Percentiles rank a stretch among this genome's conserved stretches.
phyloP scores from a whole-genome alignment of 1,139 yeast genomes.

The Saccharomycopsis hybrid region DNA sequence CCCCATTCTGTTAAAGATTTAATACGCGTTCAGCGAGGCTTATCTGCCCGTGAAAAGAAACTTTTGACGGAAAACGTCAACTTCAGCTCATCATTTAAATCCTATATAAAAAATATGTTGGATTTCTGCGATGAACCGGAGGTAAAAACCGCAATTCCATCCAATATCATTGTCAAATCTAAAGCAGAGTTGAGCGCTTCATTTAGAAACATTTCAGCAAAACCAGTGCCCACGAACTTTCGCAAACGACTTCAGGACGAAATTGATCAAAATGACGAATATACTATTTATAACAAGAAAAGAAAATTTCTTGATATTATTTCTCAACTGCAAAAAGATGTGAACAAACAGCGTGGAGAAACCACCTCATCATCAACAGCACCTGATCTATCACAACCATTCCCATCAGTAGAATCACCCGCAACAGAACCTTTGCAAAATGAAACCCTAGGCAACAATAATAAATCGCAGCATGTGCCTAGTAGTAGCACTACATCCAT shows the following conservation, averaged over 20 bases:
- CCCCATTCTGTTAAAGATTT: no score
- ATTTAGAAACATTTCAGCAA: not conserved
- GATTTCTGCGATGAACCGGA: no score
- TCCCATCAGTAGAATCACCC: no score
- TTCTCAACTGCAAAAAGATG: not conserved
- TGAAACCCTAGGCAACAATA: not conserved
- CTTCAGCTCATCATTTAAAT: no score
- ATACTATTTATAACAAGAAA: slow-evolving; percentile 14
- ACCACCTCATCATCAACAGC: not conserved
- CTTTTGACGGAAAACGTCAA: no score
- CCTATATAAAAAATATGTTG: no score
- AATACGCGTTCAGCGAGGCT: no score
- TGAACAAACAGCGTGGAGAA: not conserved
- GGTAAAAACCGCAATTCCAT: no score
- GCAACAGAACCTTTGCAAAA: not conserved
- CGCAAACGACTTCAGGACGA: slow-evolving; percentile 1
- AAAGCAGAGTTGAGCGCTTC: slow-evolving; percentile 1
- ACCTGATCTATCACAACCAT: not conserved
- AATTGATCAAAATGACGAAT: slow-evolving; percentile 4
- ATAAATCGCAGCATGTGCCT: not conserved
- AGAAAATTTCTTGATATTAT: slow-evolving; percentile 4
- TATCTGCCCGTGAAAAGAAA: no score
- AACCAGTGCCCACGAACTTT: no score
- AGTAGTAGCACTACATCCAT: not conserved
- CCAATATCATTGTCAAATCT: not conserved